Percentiles rank a stretch among this genome's conserved stretches.
Conservation (phyloP, 2,329 filamentous ascomycete genomes). For the Rhynchosporium agropyri region DNA sequence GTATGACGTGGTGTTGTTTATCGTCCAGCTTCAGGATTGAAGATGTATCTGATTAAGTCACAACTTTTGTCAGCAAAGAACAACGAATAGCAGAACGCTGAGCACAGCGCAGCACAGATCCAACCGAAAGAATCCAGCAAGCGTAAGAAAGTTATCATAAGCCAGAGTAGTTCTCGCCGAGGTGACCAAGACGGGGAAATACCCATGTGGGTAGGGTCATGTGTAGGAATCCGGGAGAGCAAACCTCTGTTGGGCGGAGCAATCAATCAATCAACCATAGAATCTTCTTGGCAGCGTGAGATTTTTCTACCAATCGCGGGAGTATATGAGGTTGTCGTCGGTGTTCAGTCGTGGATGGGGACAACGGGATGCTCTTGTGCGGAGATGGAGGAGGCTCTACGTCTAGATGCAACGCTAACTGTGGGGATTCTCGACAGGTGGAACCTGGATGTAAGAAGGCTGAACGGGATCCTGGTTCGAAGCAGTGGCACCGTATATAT, state of each 20-base stretch:
- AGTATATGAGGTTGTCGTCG: slow-evolving; percentile 4
- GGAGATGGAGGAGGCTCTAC: slow-evolving; percentile 15
- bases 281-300: slow-evolving; percentile 19
- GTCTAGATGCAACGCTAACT: slow-evolving; percentile 9
- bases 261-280: slow-evolving; percentile 19
- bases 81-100: background rate
- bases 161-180: slow-evolving; percentile 10
- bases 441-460: slow-evolving; percentile 10
- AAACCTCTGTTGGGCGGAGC: slow-evolving; percentile 16
- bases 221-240: slow-evolving; percentile 17
- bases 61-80: slow-evolving; percentile 22
- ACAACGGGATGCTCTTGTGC: slow-evolving; percentile 12
- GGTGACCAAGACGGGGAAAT: slow-evolving; percentile 17
- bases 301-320: slow-evolving; percentile 24
- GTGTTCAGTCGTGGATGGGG: background rate
- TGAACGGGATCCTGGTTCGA: slow-evolving; percentile 11
- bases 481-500: slow-evolving; percentile 7
- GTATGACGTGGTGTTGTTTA: slow-evolving; percentile 6
- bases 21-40: slow-evolving; percentile 15
- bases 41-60: slow-evolving; percentile 24
- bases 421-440: slow-evolving; percentile 5
- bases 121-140: background rate
- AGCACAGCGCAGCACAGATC: slow-evolving; percentile 2
- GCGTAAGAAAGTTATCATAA: slow-evolving; percentile 10
- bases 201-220: slow-evolving; percentile 15